Evolutionary conservation across 768 basidiomycete genomes (phyloP).

Genomic region (Mycena leptocephala): DNA sequence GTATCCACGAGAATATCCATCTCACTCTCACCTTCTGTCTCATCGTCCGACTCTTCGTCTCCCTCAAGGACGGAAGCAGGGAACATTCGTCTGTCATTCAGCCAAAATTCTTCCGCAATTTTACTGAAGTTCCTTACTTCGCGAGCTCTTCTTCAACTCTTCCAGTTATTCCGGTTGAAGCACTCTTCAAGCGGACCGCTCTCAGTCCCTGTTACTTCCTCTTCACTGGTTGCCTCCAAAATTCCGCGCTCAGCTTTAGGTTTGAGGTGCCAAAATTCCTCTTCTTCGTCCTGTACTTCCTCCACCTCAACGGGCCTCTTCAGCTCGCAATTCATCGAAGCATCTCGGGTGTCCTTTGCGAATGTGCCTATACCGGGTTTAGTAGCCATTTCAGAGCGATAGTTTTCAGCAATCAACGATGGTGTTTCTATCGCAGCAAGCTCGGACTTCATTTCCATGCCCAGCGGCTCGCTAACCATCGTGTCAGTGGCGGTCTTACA

Average conservation of each 20-base stretch:
- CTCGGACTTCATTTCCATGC: too few species aligned
- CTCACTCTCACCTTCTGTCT: too few species aligned
- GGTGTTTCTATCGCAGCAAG: too few species aligned
- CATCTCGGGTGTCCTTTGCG: not conserved
- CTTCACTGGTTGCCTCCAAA: not conserved
- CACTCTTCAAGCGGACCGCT: not conserved
- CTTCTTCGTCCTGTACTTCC: not conserved
- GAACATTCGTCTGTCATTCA: not conserved
- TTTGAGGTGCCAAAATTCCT: too few species aligned
- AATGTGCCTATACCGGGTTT: not conserved
- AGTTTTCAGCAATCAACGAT: too few species aligned
- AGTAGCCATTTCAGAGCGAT: too few species aligned
- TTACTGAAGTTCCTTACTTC: not conserved
- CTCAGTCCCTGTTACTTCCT: not conserved
- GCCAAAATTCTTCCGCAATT: not conserved
- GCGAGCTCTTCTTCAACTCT: not conserved
- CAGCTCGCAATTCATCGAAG: not conserved
- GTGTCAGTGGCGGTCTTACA: constrained; percentile 12
- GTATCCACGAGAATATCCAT: too few species aligned
- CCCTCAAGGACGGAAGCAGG: not conserved
- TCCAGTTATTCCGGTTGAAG: not conserved
- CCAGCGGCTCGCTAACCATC: too few species aligned
- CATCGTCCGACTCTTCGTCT: not conserved
- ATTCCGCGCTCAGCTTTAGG: not conserved
- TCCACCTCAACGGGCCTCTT: not conserved